Percentiles rank a stretch among this genome's conserved stretches.
Conservation (phyloP, 2,329 filamentous ascomycete genomes). For the Phoma sp. region DNA sequence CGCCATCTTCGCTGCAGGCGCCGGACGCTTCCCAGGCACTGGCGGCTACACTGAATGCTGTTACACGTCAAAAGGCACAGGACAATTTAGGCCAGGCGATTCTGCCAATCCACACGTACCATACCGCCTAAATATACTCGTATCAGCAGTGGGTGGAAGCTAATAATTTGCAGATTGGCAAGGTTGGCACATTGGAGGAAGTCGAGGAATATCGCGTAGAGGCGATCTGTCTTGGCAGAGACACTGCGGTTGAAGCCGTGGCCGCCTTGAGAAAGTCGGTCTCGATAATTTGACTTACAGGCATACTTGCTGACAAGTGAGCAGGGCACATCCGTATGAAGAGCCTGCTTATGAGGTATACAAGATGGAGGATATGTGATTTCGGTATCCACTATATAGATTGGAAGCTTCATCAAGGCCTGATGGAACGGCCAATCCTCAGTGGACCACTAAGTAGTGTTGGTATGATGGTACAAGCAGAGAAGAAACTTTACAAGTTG, state of each 20-base stretch:
- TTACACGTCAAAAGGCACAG: conserved; percentile 60
- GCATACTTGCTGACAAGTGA: conserved; percentile 1
- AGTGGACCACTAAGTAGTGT: too few species aligned
- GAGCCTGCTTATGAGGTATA: conserved; percentile 56
- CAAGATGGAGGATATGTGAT: conserved; percentile 54
- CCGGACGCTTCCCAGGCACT: conserved; percentile 52
- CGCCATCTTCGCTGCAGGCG: conserved; percentile 56
- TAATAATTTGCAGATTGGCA: conserved; percentile 58
- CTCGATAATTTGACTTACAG: background rate
- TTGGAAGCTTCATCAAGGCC: background rate
- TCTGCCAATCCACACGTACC: conserved; percentile 64
- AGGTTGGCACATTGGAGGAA: conserved; percentile 64
- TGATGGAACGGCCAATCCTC: too few species aligned
- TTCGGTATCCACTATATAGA: background rate
- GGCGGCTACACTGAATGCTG: conserved; percentile 54
- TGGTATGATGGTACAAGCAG: too few species aligned
- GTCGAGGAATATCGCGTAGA: conserved; percentile 69
- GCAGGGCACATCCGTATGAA: conserved; percentile 56
- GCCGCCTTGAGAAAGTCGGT: conserved; percentile 68
- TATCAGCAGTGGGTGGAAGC: background rate
- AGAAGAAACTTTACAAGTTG: too few species aligned
- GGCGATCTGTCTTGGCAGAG: conserved; percentile 66
- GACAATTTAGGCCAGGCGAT: conserved; percentile 71
- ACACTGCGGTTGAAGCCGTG: conserved; percentile 64
- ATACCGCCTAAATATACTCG: background rate